These are phyloP conservation scores for Clonostachys sp. DNA, from an alignment of 2,329 filamentous ascomycete species.

Conservation along the genomic window DNA sequence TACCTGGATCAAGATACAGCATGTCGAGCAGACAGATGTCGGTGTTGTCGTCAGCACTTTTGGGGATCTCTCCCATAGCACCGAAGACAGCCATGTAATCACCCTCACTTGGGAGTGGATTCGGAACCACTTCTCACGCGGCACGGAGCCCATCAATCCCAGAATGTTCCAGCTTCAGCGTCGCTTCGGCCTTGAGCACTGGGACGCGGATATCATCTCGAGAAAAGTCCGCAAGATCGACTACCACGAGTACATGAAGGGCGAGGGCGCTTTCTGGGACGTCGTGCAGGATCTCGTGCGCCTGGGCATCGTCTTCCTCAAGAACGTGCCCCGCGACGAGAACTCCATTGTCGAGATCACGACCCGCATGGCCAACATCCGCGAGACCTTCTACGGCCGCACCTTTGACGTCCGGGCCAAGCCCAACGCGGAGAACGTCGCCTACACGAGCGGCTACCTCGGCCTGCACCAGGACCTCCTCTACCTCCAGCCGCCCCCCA, in stretches of 20 bases:
- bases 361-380: slow-evolving; percentile 68
- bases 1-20: slow-evolving; percentile 18
- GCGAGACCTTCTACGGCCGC: slow-evolving; percentile 84
- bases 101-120: background rate
- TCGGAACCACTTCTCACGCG: slow-evolving; percentile 1
- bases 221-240: slow-evolving; percentile 51
- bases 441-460: slow-evolving; percentile 78
- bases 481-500: slow-evolving; percentile 76
- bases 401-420: slow-evolving; percentile 89
- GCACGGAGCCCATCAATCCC: slow-evolving; percentile 11
- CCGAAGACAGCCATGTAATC: slow-evolving; percentile 17
- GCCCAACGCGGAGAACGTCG: slow-evolving; percentile 82
- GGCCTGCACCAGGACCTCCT: slow-evolving; percentile 92
- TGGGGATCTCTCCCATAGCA: background rate
- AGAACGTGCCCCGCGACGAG: slow-evolving; percentile 65
- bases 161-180: slow-evolving; percentile 10
- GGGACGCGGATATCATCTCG: slow-evolving; percentile 25
- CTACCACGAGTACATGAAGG: slow-evolving; percentile 68
- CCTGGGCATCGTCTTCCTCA: slow-evolving; percentile 74
- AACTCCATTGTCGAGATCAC: slow-evolving; percentile 64
- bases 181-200: slow-evolving; percentile 19
- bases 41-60: slow-evolving; percentile 15
- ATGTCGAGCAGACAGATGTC: slow-evolving; percentile 19
- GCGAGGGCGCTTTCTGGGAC: slow-evolving; percentile 48
- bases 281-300: slow-evolving; percentile 58